phyloP scores from a whole-genome alignment of 768 basidiomycete species.

The Phlebiopsis gigantea region DNA sequence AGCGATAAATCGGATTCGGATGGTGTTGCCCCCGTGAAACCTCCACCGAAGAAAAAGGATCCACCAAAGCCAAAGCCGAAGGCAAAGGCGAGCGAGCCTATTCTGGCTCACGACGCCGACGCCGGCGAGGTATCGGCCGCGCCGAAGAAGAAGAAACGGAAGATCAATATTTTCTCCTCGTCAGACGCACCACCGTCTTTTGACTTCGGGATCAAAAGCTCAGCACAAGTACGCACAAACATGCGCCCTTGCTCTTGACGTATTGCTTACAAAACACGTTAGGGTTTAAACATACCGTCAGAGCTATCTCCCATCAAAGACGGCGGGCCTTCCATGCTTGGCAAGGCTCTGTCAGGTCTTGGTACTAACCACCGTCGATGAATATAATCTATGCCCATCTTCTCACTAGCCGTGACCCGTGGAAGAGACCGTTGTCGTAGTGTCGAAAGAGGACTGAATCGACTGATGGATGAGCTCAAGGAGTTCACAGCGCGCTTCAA shows the following conservation, averaged over 20 bases:
- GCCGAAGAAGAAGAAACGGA: constrained; percentile 65
- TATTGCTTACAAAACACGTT: constrained; percentile 13
- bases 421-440: no score
- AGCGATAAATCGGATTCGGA: neutral
- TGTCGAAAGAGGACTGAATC: no score
- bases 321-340: neutral
- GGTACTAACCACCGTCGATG: neutral
- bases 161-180: constrained; percentile 54
- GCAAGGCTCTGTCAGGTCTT: neutral
- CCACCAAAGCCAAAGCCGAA: constrained; percentile 9
- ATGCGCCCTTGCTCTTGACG: neutral
- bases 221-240: neutral
- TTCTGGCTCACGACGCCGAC: constrained; percentile 16
- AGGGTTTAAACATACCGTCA: constrained; percentile 56
- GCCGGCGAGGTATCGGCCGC: constrained; percentile 22
- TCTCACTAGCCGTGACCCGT: no score
- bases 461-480: no score
- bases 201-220: constrained; percentile 31
- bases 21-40: neutral
- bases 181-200: constrained; percentile 35
- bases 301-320: constrained; percentile 61
- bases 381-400: neutral
- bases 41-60: constrained; percentile 2
- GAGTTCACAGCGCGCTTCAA: no score
- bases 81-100: constrained; percentile 21